phyloP scores from a whole-genome alignment of 2,329 filamentous ascomycete genomes.

The Ascochyta lentis region DNA sequence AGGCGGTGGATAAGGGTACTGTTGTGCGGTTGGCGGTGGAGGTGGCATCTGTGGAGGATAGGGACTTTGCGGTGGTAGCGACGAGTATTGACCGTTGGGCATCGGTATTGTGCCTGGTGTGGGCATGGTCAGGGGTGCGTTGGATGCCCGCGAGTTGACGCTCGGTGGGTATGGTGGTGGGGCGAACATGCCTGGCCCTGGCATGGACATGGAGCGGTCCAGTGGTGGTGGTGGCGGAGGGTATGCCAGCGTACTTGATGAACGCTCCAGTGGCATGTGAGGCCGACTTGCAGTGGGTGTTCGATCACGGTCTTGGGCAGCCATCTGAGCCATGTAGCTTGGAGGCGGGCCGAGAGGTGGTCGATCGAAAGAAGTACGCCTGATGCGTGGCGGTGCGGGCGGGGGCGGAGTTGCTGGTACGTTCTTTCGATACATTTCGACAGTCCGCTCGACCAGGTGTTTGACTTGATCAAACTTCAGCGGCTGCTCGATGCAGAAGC shows the following conservation, averaged over 20 bases:
- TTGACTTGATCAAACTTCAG: slow-evolving; percentile 46
- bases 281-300: slow-evolving; percentile 30
- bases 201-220: slow-evolving; percentile 37
- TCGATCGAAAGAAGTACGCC: slow-evolving; percentile 35
- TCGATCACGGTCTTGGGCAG: slow-evolving; percentile 30
- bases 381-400: slow-evolving; percentile 19
- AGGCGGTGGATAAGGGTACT: slow-evolving; percentile 8
- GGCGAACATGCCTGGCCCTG: slow-evolving; percentile 24
- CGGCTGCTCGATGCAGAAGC: slow-evolving; percentile 44
- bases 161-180: slow-evolving; percentile 16
- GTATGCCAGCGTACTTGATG: slow-evolving; percentile 27
- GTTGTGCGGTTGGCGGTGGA: background rate
- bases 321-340: slow-evolving; percentile 7
- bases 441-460: slow-evolving; percentile 48
- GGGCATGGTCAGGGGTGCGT: slow-evolving; percentile 24
- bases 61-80: slow-evolving; percentile 8
- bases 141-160: slow-evolving; percentile 21
- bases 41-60: slow-evolving; percentile 13
- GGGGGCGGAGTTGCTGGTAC: slow-evolving; percentile 23
- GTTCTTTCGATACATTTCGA: slow-evolving; percentile 44
- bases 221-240: slow-evolving; percentile 30
- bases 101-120: slow-evolving; percentile 4
- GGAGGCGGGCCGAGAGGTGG: slow-evolving; percentile 16
- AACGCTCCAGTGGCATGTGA: slow-evolving; percentile 30
- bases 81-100: slow-evolving; percentile 12